Evolutionary conservation across 306 rosid genomes (phyloP), one percentile per base, ranked within the genome.

Genomic region (Acacia acuminata): DNA sequence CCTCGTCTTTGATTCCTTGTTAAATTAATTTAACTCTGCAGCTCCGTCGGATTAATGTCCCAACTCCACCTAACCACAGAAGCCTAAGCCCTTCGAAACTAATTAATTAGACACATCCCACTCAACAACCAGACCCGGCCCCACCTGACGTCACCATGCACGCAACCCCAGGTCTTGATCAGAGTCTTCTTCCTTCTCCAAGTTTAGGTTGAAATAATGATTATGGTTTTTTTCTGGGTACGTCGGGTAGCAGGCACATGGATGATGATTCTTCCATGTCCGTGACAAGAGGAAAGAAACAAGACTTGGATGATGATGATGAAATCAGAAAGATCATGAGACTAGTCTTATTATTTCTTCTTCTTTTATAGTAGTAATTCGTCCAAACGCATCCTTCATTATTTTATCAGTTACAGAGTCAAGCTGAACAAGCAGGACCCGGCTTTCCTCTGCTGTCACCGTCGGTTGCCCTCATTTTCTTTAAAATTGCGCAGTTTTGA

Each of bases 351-450:
- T 38, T 25, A 22, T 22, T 30, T 63, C 53, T 1, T 42, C 51
- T 48, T 32, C 45, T 73, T 40, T 40, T 63, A 72, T 22, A 0
- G 48, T n/a, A 38, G 42, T 38, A 51, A 17, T 36, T 73, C 9
- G 32, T 85, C 85, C 25, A 43, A 68, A 78, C 47, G 55, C 79
- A 78, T 38, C 30, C 5, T 53, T 34, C 47, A 66, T 55, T 45
- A 78, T 67, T 78, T 73, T 58, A 27, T 43, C 60, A 58, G 47
- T 56, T 55, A 56, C 69, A 78, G 36, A 44, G 36, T 6, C 70
- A 66, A 60, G 70, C 55, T 22, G 79, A 76, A 27, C 27, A 27
- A 1, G 27, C 27, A 27, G 27, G 27, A 27, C 27, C 27, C 27
- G 27, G 1, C 27, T 27, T 27, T 27, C 27, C 27, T 27, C 27